phyloP scores from a whole-genome alignment of 2,329 filamentous ascomycete species.

The Arthroderma sp. region DNA sequence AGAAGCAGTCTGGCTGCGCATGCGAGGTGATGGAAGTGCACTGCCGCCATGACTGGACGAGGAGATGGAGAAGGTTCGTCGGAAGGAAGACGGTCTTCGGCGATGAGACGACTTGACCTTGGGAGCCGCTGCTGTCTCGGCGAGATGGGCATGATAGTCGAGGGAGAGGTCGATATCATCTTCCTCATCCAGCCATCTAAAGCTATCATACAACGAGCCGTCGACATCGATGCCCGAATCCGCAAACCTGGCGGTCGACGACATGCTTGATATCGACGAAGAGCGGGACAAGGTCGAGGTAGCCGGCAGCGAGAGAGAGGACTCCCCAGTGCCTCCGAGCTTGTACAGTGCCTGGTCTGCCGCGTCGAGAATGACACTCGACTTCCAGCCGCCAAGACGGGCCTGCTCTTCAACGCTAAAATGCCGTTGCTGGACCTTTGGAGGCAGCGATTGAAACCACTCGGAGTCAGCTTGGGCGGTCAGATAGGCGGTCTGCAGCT shows the following conservation, averaged over 20 bases:
- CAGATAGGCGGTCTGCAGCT: conserved; percentile 20
- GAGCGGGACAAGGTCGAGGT: conserved; percentile 13
- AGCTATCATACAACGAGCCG: conserved; percentile 52
- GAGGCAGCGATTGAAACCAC: conserved; percentile 59
- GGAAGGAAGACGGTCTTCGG: conserved; percentile 47
- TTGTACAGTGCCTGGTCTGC: conserved; percentile 48
- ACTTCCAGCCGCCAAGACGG: conserved; percentile 40
- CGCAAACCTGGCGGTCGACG: conserved; percentile 20
- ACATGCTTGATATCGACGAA: conserved; percentile 13
- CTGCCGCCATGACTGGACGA: conserved; percentile 25
- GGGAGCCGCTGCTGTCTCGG: conserved; percentile 39
- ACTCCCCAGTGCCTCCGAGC: conserved; percentile 29
- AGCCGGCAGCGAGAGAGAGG: conserved; percentile 19
- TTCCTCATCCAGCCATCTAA: conserved; percentile 63
- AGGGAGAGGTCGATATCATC: conserved; percentile 58
- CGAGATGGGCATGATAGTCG: conserved; percentile 55
- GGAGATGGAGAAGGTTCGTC: conserved; percentile 59
- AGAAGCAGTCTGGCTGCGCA: conserved; percentile 19
- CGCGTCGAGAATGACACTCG: conserved; percentile 45
- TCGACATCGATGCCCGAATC: conserved; percentile 32
- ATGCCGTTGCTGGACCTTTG: conserved; percentile 58
- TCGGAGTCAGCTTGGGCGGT: conserved; percentile 46
- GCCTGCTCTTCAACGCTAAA: conserved; percentile 62
- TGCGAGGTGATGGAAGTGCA: conserved; percentile 32
- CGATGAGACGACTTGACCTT: conserved; percentile 18